Evolutionary conservation across 2,329 filamentous ascomycete species (phyloP), one percentile per base, ranked within the genome.

Genomic region (Trichoderma oligosporum): DNA sequence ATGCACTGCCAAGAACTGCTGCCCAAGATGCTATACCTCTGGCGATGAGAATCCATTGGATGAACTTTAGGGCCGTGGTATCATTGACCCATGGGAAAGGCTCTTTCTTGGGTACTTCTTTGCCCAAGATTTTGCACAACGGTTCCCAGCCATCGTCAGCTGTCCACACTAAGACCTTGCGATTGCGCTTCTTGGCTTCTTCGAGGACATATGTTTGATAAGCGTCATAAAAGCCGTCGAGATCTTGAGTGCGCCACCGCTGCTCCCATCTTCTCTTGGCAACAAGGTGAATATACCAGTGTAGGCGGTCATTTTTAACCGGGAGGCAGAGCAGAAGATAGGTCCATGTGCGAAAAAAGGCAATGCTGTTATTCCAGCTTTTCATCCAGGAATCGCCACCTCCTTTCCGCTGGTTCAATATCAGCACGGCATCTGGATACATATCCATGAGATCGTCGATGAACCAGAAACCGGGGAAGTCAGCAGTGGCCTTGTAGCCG

Each of bases 121-220:
- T 69, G 3, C 64, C 70, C 38, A 76, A 49, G 48, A 77, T 76
- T 56, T 68, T 60, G 60, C 76, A 78, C 22, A 80, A 63, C 8
- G 73, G 72, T 33, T 66, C 69, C 76, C 76, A 79, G 1, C 74
- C 75, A 33, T 77, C 70, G 48, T 70, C 63, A 0, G 67, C 63
- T 48, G 66, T 63, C 48, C 66, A 69, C 14, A 64, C 56, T 1
- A 69, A 55, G 0, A 69, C 56, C 39, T 62, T 55, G 0, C 67
- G 67, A 3, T 66, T 66, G 2, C 69, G 61, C 56, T 66, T 68
- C 58, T 59, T 64, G 2, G 70, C 70, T 25, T 71, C 67, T 2
- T 58, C 56, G 12, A 65, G 60, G 0, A 72, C 66, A 14, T 62
- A 63, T 7, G 59, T 60, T 62, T 66, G 48, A 60, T 66, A 55